phyloP scores from a whole-genome alignment of 805 yeast species.

The Sugiyamaella floridensis region DNA sequence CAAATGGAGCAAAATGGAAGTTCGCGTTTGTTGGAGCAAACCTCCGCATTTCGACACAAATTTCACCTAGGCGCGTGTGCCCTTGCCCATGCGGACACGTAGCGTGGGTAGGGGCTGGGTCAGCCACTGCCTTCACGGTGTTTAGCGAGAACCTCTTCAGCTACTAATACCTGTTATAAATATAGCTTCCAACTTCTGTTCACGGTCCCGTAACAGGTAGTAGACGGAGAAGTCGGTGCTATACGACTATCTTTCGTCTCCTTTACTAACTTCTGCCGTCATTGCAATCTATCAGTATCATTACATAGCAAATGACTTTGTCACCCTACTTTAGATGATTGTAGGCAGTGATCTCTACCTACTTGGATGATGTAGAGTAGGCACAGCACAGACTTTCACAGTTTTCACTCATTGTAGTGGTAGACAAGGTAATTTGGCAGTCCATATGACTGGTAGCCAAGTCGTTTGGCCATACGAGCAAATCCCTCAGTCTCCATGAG shows the following conservation, averaged over 20 bases:
- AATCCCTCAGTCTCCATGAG: constrained; percentile 97
- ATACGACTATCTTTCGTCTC: not conserved
- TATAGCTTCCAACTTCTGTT: too few species aligned
- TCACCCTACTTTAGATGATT: too few species aligned
- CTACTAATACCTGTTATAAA: too few species aligned
- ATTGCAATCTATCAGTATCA: too few species aligned
- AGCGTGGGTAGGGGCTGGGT: not conserved
- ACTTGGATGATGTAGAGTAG: too few species aligned
- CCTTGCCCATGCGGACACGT: not conserved
- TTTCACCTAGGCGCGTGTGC: not conserved
- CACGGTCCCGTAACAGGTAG: too few species aligned
- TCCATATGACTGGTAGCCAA: constrained; percentile 87
- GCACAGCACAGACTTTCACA: too few species aligned
- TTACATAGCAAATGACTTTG: too few species aligned
- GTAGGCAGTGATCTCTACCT: too few species aligned
- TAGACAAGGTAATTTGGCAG: constrained; percentile 90
- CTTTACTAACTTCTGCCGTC: too few species aligned
- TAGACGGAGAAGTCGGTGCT: not conserved
- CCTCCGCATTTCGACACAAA: not conserved
- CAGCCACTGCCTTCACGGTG: too few species aligned
- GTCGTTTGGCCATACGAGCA: constrained; percentile 89
- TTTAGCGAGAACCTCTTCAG: too few species aligned
- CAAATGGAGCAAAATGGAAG: not conserved
- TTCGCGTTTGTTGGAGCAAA: not conserved
- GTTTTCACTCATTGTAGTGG: constrained; percentile 65